Conservation (phyloP, 768 basidiomycete species). For the Auricularia cornea region DNA sequence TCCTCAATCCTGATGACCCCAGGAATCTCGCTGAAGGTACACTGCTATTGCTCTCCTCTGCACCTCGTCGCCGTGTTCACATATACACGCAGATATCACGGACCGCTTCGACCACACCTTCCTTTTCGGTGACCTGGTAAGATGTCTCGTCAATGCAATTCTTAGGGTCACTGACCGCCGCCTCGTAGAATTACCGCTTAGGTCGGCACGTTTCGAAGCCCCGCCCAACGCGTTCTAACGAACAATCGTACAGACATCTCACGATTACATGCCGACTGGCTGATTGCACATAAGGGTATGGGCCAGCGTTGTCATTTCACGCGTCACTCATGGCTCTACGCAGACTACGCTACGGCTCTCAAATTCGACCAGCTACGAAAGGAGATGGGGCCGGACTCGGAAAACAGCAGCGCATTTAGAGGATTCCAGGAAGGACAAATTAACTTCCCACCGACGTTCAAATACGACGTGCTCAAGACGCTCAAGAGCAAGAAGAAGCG, state of each 20-base stretch:
- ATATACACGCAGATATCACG: slow-evolving; percentile 76
- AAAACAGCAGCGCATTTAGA: slow-evolving; percentile 38
- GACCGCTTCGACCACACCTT: slow-evolving; percentile 88
- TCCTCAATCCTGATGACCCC: slow-evolving; percentile 55
- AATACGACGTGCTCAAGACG: slow-evolving; percentile 70
- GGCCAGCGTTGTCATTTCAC: background rate
- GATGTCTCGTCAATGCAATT: no score
- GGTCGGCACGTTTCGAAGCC: background rate
- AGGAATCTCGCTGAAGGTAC: slow-evolving; percentile 64
- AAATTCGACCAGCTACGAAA: slow-evolving; percentile 82
- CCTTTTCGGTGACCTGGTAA: slow-evolving; percentile 68
- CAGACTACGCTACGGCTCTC: slow-evolving; percentile 79
- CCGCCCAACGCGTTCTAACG: no score
- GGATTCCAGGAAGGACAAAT: slow-evolving; percentile 79
- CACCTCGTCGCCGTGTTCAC: no score
- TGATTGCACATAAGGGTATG: slow-evolving; percentile 71
- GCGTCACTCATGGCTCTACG: slow-evolving; percentile 5
- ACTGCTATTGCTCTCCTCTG: background rate
- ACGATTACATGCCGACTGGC: slow-evolving; percentile 89
- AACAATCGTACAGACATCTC: slow-evolving; percentile 47
- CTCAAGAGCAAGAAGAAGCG: slow-evolving; percentile 34
- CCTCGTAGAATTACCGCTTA: slow-evolving; percentile 62
- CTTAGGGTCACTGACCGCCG: no score
- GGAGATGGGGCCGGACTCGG: slow-evolving; percentile 56
- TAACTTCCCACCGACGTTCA: slow-evolving; percentile 88